A percentile compares a stretch with the other conserved stretches of the same genome.
Evolutionary conservation across 495 filamentous ascomycete species (phyloP).

Genomic region (Neurospora sp.): DNA sequence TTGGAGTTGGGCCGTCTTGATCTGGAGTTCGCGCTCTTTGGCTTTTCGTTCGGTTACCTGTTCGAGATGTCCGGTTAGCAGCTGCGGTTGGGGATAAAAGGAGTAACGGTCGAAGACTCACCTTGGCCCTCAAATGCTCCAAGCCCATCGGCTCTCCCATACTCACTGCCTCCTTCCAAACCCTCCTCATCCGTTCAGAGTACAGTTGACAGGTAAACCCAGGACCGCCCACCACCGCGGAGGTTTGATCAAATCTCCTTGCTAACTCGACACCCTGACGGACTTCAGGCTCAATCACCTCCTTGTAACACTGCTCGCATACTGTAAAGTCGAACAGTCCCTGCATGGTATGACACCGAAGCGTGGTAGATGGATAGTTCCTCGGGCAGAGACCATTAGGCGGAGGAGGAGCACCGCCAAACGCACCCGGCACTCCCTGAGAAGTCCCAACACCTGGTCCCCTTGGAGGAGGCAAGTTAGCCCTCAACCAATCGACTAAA

Average conservation of each 20-base stretch:
- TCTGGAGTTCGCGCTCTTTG: slow-evolving; percentile 4
- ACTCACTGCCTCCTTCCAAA: slow-evolving; percentile 6
- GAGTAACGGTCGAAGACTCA: no score
- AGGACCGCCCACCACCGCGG: not conserved
- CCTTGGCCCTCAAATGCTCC: slow-evolving; percentile 5
- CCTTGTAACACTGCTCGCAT: slow-evolving; percentile 6
- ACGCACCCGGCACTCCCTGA: not conserved
- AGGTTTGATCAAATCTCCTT: not conserved
- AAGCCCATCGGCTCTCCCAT: not conserved
- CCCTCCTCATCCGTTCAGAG: slow-evolving; percentile 5
- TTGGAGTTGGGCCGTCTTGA: not conserved
- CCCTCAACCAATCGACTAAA: slow-evolving; percentile 3
- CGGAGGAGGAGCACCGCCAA: not conserved
- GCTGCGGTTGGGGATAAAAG: no score
- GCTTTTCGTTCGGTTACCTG: not conserved
- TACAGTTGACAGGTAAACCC: slow-evolving; percentile 8
- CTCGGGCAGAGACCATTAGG: slow-evolving; percentile 2
- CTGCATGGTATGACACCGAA: slow-evolving; percentile 8
- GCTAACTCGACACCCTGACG: not conserved
- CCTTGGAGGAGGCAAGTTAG: slow-evolving; percentile 1
- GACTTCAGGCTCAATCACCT: not conserved
- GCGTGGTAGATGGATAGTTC: not conserved
- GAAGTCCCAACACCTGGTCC: not conserved
- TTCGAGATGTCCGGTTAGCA: no score
- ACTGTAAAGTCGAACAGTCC: slow-evolving; percentile 4